Evolutionary conservation across 768 basidiomycete species (phyloP).

Genomic region (Mrakia hoshinonis): DNA sequence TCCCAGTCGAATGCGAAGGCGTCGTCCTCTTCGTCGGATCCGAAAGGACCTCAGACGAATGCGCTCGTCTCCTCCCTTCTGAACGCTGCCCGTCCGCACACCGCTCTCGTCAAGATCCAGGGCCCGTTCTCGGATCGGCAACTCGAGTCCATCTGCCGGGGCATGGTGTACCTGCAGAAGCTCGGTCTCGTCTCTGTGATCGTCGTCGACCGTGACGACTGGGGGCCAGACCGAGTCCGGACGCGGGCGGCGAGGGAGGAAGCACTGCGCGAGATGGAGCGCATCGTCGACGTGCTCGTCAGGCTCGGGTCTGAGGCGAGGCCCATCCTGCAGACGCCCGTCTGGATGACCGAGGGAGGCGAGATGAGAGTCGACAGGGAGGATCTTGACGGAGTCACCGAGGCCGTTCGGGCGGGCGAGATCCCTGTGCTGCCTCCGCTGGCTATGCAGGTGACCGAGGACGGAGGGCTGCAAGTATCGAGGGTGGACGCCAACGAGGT

Average conservation of each 20-base stretch:
- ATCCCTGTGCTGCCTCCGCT: slow-evolving; percentile 93
- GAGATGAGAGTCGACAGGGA: slow-evolving; percentile 8
- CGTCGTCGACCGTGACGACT: slow-evolving; percentile 79
- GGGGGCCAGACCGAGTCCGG: slow-evolving; percentile 50
- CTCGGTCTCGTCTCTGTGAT: slow-evolving; percentile 92
- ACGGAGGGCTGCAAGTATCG: slow-evolving; percentile 66
- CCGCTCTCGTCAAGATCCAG: slow-evolving; percentile 92
- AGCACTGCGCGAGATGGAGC: slow-evolving; percentile 72
- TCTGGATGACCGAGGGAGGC: slow-evolving; percentile 2
- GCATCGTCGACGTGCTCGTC: slow-evolving; percentile 72
- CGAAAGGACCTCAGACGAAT: slow-evolving; percentile 35
- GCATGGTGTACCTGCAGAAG: slow-evolving; percentile 90
- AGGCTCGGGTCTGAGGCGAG: slow-evolving; percentile 76
- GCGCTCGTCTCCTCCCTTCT: slow-evolving; percentile 48
- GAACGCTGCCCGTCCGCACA: slow-evolving; percentile 67
- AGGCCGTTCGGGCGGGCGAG: slow-evolving; percentile 79
- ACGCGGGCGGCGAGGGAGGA: slow-evolving; percentile 51
- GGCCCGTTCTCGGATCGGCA: slow-evolving; percentile 90
- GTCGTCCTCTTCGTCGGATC: slow-evolving; percentile 21
- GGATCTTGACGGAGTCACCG: slow-evolving; percentile 14
- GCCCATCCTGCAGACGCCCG: slow-evolving; percentile 68
- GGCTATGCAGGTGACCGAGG: slow-evolving; percentile 55
- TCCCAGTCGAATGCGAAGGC: not conserved
- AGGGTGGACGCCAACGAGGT: slow-evolving; percentile 82
- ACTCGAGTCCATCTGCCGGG: slow-evolving; percentile 83